phyloP scores from a whole-genome alignment of 495 filamentous ascomycete species.

The Hyaloscypha bicolor region DNA sequence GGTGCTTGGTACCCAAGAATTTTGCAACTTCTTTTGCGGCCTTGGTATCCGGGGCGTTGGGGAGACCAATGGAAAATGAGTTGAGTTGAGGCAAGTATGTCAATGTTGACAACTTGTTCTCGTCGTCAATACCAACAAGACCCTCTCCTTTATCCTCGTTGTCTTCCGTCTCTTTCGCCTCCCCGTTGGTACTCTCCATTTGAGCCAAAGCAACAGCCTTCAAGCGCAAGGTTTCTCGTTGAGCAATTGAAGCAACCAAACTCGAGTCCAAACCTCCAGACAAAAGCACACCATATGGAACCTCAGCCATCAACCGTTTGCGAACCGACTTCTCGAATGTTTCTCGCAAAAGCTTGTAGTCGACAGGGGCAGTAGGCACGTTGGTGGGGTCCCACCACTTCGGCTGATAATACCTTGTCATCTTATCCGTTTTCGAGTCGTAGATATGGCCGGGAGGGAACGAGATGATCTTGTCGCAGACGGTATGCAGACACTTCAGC shows the following conservation, averaged over 20 bases:
- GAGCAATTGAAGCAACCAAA: conserved; percentile 91
- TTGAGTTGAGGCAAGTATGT: conserved; percentile 92
- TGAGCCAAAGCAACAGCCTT: conserved; percentile 58
- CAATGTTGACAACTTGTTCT: conserved; percentile 85
- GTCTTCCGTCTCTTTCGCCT: conserved; percentile 36
- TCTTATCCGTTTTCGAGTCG: conserved; percentile 82
- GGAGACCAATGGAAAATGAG: conserved; percentile 97
- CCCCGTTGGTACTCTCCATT: conserved; percentile 33
- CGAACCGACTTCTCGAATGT: conserved; percentile 89
- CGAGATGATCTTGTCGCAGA: conserved; percentile 91
- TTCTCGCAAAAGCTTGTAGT: conserved; percentile 77
- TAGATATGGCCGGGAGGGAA: conserved; percentile 97
- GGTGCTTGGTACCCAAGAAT: conserved; percentile 95
- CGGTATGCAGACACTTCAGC: conserved; percentile 88
- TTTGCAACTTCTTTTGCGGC: conserved; percentile 89
- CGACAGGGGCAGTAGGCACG: conserved; percentile 75
- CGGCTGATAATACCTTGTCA: conserved; percentile 87
- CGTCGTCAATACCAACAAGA: conserved; percentile 91
- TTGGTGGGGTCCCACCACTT: conserved; percentile 86
- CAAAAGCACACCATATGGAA: conserved; percentile 93
- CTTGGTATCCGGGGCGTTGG: conserved; percentile 84
- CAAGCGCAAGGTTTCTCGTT: conserved; percentile 82
- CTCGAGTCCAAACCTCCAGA: conserved; percentile 96
- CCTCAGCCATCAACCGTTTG: conserved; percentile 97
- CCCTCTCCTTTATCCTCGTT: conserved; percentile 57